Percentiles rank a stretch among this genome's conserved stretches.
Conservation (phyloP, 2,329 filamentous ascomycete genomes). For the Sporothrix mexicana region DNA sequence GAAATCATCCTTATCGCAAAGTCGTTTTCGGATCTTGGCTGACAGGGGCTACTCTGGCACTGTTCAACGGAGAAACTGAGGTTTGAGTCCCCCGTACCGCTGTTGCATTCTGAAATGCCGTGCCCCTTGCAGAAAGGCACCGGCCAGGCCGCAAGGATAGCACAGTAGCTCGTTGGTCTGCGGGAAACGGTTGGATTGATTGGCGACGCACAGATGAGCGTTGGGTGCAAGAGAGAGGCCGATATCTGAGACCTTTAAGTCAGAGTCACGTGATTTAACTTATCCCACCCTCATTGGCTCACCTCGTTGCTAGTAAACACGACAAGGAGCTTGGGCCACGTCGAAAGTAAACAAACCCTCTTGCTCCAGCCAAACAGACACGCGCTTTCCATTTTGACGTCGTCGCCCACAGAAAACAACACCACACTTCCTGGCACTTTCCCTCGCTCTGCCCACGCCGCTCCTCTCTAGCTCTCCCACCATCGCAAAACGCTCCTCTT, state of each 20-base stretch:
- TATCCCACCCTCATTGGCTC: background rate
- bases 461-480: background rate
- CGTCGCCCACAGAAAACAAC: background rate
- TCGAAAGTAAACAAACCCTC: constrained; percentile 40
- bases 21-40: background rate
- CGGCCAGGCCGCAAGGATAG: constrained; percentile 11
- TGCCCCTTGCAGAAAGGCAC: constrained; percentile 21
- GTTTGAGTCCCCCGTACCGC: no score
- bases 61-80: no score
- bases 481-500: background rate
- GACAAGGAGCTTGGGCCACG: constrained; percentile 38
- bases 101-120: constrained; percentile 16
- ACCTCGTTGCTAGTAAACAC: constrained; percentile 28
- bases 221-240: background rate
- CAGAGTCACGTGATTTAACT: background rate
- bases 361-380: constrained; percentile 31
- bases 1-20: constrained; percentile 12
- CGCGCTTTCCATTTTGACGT: constrained; percentile 2
- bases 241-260: no score
- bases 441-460: background rate
- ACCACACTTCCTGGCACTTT: background rate
- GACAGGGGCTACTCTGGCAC: background rate
- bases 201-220: background rate
- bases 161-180: background rate
- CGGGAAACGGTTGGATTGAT: background rate